Percentiles rank a stretch among this genome's conserved stretches.
phyloP scores from a whole-genome alignment of 495 filamentous ascomycete species.

The Aspergillus carlsbadensis region DNA sequence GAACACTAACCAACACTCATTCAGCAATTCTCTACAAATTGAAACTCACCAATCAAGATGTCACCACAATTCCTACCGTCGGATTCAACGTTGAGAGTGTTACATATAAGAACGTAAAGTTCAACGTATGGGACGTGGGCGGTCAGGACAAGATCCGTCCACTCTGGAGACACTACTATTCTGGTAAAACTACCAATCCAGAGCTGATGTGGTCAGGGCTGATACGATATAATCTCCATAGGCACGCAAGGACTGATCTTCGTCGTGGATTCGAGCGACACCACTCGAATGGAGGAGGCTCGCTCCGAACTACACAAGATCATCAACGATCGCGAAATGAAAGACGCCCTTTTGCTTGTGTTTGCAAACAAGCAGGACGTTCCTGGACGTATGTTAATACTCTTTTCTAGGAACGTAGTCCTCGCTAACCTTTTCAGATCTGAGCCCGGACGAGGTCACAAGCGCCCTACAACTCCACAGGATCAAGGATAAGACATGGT shows the following conservation, averaged over 20 bases:
- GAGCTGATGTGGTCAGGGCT: too few relatives aligned
- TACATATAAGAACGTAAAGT: slow-evolving; percentile 98
- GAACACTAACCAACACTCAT: slow-evolving; percentile 1
- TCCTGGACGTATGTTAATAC: slow-evolving; percentile 62
- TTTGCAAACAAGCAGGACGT: slow-evolving; percentile 99
- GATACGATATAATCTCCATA: slow-evolving; percentile 24
- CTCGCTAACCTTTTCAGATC: slow-evolving; percentile 51
- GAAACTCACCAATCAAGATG: slow-evolving; percentile 89
- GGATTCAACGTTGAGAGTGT: slow-evolving; percentile 99
- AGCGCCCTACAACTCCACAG: slow-evolving; percentile 79
- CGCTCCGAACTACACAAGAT: slow-evolving; percentile 88
- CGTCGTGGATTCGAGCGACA: slow-evolving; percentile 92
- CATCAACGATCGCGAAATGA: slow-evolving; percentile 97
- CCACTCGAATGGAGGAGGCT: slow-evolving; percentile 83
- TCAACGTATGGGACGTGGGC: slow-evolving; percentile 99
- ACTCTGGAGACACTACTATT: slow-evolving; percentile 98
- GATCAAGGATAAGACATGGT: slow-evolving; percentile 92
- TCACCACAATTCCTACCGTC: slow-evolving; percentile 98
- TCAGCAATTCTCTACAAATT: slow-evolving; percentile 97
- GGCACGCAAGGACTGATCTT: slow-evolving; percentile 97
- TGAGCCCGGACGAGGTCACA: slow-evolving; percentile 84
- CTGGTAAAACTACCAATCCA: slow-evolving; percentile 55
- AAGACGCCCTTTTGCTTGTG: slow-evolving; percentile 87
- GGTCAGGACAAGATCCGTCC: slow-evolving; percentile 99
- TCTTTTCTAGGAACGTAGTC: slow-evolving; percentile 13